Evolutionary conservation across 1,139 yeast genomes (phyloP).

Genomic region (Geotrichum europaeum): DNA sequence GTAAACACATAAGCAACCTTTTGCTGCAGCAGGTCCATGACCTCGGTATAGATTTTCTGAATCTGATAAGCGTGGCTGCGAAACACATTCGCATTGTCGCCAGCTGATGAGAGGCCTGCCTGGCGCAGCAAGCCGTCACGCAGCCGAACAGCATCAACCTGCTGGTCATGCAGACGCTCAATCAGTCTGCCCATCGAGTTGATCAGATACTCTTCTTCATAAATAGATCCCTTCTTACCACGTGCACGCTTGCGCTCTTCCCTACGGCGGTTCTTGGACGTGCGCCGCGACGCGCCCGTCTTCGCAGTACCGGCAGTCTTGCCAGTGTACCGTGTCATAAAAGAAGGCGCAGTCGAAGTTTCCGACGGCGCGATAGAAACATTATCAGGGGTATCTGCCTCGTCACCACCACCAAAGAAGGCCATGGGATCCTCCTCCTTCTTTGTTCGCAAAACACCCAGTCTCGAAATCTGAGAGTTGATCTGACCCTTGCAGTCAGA

Average conservation of each 20-base stretch:
- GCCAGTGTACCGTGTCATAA: conserved; percentile 92
- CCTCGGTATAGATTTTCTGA: conserved; percentile 60
- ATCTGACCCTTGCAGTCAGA: conserved; percentile 90
- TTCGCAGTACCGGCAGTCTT: conserved; percentile 93
- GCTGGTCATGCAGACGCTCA: conserved; percentile 72
- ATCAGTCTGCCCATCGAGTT: conserved; percentile 81
- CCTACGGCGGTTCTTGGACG: conserved; percentile 85
- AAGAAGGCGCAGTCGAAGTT: conserved; percentile 86
- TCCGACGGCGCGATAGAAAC: conserved; percentile 94
- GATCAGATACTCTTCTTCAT: conserved; percentile 92
- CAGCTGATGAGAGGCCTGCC: conserved; percentile 10
- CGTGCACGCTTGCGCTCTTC: conserved; percentile 95
- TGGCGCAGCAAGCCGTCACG: conserved; percentile 75
- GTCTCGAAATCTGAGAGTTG: conserved; percentile 71
- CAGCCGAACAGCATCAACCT: conserved; percentile 64
- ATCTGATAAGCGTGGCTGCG: conserved; percentile 78
- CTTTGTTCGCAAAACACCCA: conserved; percentile 78
- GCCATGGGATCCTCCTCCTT: conserved; percentile 80
- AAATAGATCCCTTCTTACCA: conserved; percentile 95
- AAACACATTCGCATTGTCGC: conserved; percentile 35
- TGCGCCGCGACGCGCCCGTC: conserved; percentile 90
- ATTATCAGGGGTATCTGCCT: conserved; percentile 64
- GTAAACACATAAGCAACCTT: conserved; percentile 69
- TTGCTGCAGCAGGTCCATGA: conserved; percentile 49
- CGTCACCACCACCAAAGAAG: conserved; percentile 62